Percentiles rank a stretch among this genome's conserved stretches.
Evolutionary conservation across 495 filamentous ascomycete species (phyloP).

Genomic region (Cairneyella variabilis): DNA sequence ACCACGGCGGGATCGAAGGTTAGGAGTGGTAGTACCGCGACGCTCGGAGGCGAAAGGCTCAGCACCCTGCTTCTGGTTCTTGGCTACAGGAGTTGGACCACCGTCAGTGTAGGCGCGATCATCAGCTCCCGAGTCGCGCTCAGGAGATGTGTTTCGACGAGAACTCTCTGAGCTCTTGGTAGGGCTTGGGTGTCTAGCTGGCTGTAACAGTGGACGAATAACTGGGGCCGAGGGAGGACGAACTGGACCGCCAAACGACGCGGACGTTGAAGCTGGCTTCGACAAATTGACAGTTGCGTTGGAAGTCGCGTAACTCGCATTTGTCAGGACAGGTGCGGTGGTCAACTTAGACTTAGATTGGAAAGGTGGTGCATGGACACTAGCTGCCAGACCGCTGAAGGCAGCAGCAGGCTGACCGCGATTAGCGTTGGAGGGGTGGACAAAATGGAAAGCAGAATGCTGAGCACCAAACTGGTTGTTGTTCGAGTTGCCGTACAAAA

Average conservation of each 20-base stretch:
- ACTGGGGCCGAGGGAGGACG: background rate
- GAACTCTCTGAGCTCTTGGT: background rate
- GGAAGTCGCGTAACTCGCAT: too few relatives aligned
- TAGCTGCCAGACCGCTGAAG: background rate
- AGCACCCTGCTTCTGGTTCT: background rate
- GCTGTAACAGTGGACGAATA: background rate
- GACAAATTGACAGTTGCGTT: too few relatives aligned
- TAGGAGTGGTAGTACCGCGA: constrained; percentile 5
- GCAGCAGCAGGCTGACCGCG: background rate
- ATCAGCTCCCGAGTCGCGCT: background rate
- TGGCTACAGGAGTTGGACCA: constrained; percentile 1
- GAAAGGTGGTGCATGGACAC: too few relatives aligned
- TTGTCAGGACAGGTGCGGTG: too few relatives aligned
- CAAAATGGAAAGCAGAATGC: background rate
- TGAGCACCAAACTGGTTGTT: background rate
- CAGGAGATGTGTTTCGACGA: background rate
- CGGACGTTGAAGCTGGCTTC: background rate
- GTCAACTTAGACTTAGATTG: too few relatives aligned
- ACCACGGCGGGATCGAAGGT: constrained; percentile 13
- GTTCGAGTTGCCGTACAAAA: background rate
- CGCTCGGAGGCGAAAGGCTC: constrained; percentile 13
- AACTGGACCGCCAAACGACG: background rate
- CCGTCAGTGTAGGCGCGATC: background rate
- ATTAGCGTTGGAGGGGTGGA: background rate
- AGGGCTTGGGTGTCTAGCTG: background rate